These are phyloP conservation scores for Xylaria palmicola DNA, from an alignment of 495 filamentous ascomycete genomes.

Conservation along the genomic window DNA sequence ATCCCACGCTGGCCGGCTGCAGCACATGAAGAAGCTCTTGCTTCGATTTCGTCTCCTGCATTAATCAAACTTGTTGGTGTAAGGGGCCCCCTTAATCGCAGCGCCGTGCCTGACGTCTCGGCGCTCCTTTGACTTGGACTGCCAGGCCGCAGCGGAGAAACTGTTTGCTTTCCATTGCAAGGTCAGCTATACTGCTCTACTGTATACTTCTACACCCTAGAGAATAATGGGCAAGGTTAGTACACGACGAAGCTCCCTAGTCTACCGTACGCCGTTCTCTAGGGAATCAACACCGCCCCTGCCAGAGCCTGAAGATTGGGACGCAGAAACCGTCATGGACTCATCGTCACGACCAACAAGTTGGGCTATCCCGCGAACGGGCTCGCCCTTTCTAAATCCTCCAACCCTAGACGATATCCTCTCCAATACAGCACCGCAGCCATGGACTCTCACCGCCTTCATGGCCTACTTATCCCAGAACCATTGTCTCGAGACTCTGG, in stretches of 20 bases:
- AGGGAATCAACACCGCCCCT: conserved; percentile 40
- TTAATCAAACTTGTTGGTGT: not conserved
- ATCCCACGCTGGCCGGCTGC: not conserved
- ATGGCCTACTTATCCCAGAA: conserved; percentile 98
- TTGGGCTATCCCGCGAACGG: conserved; percentile 41
- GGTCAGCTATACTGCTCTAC: not conserved
- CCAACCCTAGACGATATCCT: conserved; percentile 87
- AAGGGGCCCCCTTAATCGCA: not conserved
- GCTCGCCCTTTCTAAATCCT: conserved; percentile 56
- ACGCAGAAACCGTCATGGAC: conserved; percentile 46
- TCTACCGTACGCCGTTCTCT: conserved; percentile 36
- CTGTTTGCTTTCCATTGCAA: not conserved
- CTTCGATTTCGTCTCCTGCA: not conserved
- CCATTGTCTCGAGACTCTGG: conserved; percentile 93
- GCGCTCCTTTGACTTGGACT: not conserved
- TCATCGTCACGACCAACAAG: conserved; percentile 44
- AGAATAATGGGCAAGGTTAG: conserved; percentile 47
- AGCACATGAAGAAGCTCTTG: not conserved
- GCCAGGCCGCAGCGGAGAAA: not conserved
- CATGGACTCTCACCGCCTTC: conserved; percentile 91
- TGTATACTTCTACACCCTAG: conserved; percentile 11
- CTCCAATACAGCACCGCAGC: conserved; percentile 79
- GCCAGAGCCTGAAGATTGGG: conserved; percentile 41
- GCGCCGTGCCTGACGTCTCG: not conserved
- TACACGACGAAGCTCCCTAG: conserved; percentile 42